Evolutionary conservation across 2,329 filamentous ascomycete species (phyloP).

Genomic region (Colletotrichum endophyticum): DNA sequence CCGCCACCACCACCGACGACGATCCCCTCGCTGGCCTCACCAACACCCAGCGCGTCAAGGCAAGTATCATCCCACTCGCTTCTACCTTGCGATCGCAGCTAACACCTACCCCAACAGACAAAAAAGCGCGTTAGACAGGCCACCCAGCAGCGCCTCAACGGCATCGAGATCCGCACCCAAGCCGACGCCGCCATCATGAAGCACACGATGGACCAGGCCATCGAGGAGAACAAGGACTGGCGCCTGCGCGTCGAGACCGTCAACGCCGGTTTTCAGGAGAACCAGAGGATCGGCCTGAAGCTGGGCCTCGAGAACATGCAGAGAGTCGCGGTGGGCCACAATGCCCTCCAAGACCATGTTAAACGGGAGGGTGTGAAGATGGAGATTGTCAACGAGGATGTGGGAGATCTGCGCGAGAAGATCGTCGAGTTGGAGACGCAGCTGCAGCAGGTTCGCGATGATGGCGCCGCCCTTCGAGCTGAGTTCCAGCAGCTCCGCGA

Average conservation of each 20-base stretch:
- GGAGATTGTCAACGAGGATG: neutral
- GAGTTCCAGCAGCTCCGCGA: neutral
- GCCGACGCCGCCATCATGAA: neutral
- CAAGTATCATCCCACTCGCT: no score
- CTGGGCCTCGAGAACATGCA: neutral
- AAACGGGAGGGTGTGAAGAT: no score
- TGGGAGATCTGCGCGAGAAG: neutral
- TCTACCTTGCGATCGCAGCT: rapidly evolving
- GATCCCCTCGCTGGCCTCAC: no score
- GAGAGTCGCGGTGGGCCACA: neutral
- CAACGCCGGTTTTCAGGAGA: neutral
- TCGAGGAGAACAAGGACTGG: neutral
- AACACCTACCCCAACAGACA: no score
- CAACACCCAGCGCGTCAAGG: no score
- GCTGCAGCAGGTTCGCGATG: no score
- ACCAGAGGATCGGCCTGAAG: neutral
- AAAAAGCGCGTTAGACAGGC: no score
- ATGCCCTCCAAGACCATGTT: neutral
- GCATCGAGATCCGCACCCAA: no score
- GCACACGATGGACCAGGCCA: neutral
- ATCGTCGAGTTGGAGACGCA: neutral
- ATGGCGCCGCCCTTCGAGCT: no score
- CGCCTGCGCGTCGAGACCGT: neutral
- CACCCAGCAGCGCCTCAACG: no score
- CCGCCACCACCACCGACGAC: no score